Base-by-base conservation (phyloP, 441 rosid genomes). In the Erodium texanum region DNA sequence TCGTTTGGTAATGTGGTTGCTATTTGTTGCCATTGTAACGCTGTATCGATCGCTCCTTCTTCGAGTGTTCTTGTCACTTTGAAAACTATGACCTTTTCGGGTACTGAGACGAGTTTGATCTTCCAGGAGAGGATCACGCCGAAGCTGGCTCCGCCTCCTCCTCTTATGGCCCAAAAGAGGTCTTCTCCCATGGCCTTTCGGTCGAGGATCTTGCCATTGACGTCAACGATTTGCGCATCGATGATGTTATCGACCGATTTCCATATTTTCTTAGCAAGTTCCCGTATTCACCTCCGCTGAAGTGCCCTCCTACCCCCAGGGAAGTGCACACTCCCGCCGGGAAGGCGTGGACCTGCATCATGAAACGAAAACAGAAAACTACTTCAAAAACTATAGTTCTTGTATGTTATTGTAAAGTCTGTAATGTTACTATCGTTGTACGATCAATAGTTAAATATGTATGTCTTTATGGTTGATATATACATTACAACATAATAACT, bases 61-160 rank as follows among this genome's bases (percentile, higher is more conserved):
- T 36, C 43, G 2, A 59, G 5, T 24, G 38, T 52, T 15, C 66
- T 19, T 24, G 2, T 5, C 6, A 66, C 70, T 0, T 24, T 59
- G 66, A 71, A 71, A 9, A 71, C 62, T n/a, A 70, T 66, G 7
- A 71, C 70, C 19, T 9, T 36, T 16, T 36, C 2, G 11, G 70
- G 74, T 6, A 71, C 74, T 3, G 20, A 5, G 6, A 71, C 70
- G 4, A 71, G 70, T 7, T 48, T 66, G 15, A 71, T 7, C 20
- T 59, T 66, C 62, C 66, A 71, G n/a, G 70, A 24, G 5, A 59
- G 22, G 24, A 71, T 2, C 7, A 45, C 50, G 1, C 74, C 66
- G 12, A 66, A 71, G 24, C 74, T 71, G 10, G 61, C 70, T 18
- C 70, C 70, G 0, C 74, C 70, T 0, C 74, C 74, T 0, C 74